Evolutionary conservation across 75 land plant genomes (phyloP).

Genomic region (Azolla pinnata): DNA sequence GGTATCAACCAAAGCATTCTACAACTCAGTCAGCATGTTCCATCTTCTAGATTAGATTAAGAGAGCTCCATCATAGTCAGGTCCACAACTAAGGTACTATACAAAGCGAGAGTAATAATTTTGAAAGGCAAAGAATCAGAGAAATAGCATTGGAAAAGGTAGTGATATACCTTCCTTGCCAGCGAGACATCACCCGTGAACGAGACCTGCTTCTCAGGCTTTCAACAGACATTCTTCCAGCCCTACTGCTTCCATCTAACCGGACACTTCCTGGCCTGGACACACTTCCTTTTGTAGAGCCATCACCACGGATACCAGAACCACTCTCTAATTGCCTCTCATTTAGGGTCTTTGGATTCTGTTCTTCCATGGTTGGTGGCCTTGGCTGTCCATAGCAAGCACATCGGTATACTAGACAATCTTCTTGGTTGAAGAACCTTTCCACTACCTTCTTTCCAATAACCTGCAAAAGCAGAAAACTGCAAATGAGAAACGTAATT

Average conservation of each 20-base stretch:
- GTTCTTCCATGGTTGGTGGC: not conserved
- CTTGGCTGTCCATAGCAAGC: constrained; percentile 20
- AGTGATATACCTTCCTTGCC: constrained; percentile 4
- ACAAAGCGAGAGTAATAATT: no score
- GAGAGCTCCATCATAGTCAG: no score
- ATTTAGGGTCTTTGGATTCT: not conserved
- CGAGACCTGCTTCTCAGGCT: constrained; percentile 1
- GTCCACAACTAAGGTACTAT: no score
- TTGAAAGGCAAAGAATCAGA: not conserved
- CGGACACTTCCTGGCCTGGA: constrained; percentile 17
- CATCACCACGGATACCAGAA: not conserved
- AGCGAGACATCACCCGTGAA: constrained; percentile 2
- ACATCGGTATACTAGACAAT: constrained; percentile 14
- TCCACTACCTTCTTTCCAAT: constrained; percentile 22
- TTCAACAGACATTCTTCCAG: constrained; percentile 12
- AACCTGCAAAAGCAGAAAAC: no score
- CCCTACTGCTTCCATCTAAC: constrained; percentile 6
- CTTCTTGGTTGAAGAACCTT: constrained; percentile 9
- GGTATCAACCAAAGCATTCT: no score
- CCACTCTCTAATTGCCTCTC: constrained; percentile 6
- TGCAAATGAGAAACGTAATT: no score
- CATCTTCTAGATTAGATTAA: no score
- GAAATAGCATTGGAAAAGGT: not conserved
- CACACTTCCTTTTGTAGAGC: constrained; percentile 8
- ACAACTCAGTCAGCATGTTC: no score